Conservation (phyloP, 805 yeast species). For the Candida manassasensis region DNA sequence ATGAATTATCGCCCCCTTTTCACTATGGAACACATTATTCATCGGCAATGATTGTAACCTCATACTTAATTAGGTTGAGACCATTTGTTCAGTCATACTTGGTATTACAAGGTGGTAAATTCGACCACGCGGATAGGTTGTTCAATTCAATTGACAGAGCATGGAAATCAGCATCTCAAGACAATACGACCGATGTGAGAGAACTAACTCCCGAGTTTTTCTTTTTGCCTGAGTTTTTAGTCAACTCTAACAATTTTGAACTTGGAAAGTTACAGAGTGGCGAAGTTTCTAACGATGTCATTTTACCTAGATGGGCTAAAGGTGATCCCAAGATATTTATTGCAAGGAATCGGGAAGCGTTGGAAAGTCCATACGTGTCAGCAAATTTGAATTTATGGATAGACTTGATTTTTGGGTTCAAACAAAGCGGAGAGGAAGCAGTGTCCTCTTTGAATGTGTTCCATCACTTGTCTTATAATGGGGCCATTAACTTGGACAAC, state of each 20-base stretch:
- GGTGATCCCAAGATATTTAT: constrained; percentile 72
- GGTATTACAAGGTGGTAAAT: constrained; percentile 78
- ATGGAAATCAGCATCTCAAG: constrained; percentile 75
- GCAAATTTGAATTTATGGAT: constrained; percentile 78
- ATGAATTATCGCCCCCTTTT: constrained; percentile 63
- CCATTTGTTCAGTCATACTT: constrained; percentile 81
- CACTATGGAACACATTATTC: constrained; percentile 94
- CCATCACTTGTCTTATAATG: constrained; percentile 80
- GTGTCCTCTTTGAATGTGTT: constrained; percentile 67
- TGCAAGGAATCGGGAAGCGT: constrained; percentile 71
- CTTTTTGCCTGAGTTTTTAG: constrained; percentile 73
- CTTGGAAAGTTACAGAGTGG: constrained; percentile 68
- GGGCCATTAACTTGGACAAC: constrained; percentile 72
- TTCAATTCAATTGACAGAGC: constrained; percentile 72
- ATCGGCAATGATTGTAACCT: constrained; percentile 88
- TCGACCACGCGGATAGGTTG: constrained; percentile 83
- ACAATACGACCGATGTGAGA: constrained; percentile 82
- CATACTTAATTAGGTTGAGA: constrained; percentile 67
- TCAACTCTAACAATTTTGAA: constrained; percentile 59
- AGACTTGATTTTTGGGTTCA: constrained; percentile 76
- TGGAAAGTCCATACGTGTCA: constrained; percentile 79
- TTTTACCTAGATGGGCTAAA: constrained; percentile 79
- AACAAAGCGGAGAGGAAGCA: constrained; percentile 72
- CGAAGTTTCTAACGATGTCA: constrained; percentile 58
- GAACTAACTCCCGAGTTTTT: constrained; percentile 86